phyloP scores from a whole-genome alignment of 345 rosid species.

The Aurinia saxatilis region DNA sequence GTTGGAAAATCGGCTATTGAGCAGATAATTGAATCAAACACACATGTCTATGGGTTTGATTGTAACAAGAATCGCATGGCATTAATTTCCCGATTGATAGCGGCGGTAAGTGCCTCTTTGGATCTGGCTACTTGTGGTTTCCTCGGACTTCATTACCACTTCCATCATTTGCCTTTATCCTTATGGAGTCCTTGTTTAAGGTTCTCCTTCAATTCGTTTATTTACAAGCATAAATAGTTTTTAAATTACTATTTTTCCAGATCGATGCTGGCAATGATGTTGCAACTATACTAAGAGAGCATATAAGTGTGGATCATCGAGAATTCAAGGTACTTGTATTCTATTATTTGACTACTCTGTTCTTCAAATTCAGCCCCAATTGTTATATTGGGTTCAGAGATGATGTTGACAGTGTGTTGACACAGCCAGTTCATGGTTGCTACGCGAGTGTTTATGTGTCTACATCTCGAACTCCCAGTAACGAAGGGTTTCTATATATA shows the following conservation, averaged over 20 bases:
- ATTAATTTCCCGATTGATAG: slow-evolving; percentile 74
- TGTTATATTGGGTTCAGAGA: slow-evolving; percentile 4
- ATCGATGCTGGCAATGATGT: slow-evolving; percentile 69
- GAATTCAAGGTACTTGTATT: slow-evolving; percentile 59
- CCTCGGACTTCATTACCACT: background rate
- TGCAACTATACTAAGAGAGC: slow-evolving; percentile 54
- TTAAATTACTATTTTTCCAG: slow-evolving; percentile 37
- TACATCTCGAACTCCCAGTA: background rate
- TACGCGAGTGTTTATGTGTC: background rate
- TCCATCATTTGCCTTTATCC: slow-evolving; percentile 2
- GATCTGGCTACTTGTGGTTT: slow-evolving; percentile 11
- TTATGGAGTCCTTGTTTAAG: background rate
- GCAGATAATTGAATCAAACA: slow-evolving; percentile 66
- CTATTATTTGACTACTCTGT: background rate
- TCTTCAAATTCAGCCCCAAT: slow-evolving; percentile 1
- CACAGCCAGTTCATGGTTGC: background rate
- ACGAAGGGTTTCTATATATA: background rate
- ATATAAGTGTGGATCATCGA: slow-evolving; percentile 59
- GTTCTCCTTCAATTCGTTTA: background rate
- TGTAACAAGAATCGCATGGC: slow-evolving; percentile 51
- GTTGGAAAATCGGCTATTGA: slow-evolving; percentile 59
- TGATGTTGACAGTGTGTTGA: slow-evolving; percentile 2
- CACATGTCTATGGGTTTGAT: slow-evolving; percentile 43
- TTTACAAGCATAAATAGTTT: background rate
- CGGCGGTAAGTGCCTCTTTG: slow-evolving; percentile 50